Percentiles rank a stretch among this genome's conserved stretches.
phyloP scores from a whole-genome alignment of 2,329 filamentous ascomycete genomes.

The Diaporthe citri region DNA sequence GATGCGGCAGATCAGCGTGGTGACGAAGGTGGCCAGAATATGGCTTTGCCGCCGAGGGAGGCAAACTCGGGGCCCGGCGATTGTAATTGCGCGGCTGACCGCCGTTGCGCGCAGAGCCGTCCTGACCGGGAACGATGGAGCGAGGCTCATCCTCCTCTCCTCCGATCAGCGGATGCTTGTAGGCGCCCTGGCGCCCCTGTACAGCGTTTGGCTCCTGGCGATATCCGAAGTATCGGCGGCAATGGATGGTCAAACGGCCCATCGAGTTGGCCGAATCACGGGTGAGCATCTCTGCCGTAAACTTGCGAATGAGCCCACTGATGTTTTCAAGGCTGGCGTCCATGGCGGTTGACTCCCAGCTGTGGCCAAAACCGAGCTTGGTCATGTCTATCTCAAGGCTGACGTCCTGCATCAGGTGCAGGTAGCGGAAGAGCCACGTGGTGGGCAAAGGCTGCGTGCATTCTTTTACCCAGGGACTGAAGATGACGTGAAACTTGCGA shows the following conservation, averaged over 20 bases:
- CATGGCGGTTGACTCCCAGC: constrained; percentile 44
- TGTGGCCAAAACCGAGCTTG: constrained; percentile 50
- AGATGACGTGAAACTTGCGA: constrained; percentile 54
- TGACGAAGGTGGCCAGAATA: constrained; percentile 37
- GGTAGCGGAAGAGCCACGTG: constrained; percentile 52
- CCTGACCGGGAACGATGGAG: not conserved
- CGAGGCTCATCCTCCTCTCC: not conserved
- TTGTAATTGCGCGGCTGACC: constrained; percentile 28
- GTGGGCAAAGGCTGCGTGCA: constrained; percentile 52
- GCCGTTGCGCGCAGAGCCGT: not conserved
- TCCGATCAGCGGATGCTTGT: constrained; percentile 4
- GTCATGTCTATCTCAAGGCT: constrained; percentile 58
- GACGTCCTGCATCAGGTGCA: constrained; percentile 52
- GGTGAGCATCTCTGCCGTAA: constrained; percentile 46
- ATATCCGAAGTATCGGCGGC: constrained; percentile 51
- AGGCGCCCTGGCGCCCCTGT: not conserved
- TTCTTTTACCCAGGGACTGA: constrained; percentile 52
- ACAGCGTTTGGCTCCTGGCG: constrained; percentile 32
- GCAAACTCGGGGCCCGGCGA: constrained; percentile 28
- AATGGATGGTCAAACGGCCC: constrained; percentile 50
- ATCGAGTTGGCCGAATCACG: constrained; percentile 44
- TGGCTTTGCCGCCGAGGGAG: constrained; percentile 37
- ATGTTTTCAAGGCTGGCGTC: constrained; percentile 45
- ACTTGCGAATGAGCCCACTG: constrained; percentile 46
- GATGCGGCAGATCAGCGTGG: constrained; percentile 22